A percentile compares a stretch with the other conserved stretches of the same genome.
Evolutionary conservation across 2,329 filamentous ascomycete species (phyloP).

Genomic region (Emergomyces orientalis): DNA sequence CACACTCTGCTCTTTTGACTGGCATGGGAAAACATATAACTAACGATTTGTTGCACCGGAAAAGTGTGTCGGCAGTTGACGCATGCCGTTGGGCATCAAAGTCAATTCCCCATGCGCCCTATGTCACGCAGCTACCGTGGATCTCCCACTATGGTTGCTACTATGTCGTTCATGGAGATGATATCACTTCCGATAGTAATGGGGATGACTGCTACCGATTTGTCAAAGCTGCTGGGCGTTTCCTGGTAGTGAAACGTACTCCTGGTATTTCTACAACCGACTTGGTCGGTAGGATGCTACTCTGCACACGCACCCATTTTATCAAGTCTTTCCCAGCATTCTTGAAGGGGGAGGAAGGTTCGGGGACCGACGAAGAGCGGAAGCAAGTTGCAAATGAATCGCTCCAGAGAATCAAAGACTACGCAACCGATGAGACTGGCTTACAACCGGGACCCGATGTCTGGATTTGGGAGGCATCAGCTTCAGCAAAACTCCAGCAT

Average conservation of each 20-base stretch:
- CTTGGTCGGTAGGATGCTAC: slow-evolving; percentile 92
- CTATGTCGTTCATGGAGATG: slow-evolving; percentile 93
- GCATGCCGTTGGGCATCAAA: slow-evolving; percentile 91
- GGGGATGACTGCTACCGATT: slow-evolving; percentile 97
- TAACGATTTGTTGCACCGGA: slow-evolving; percentile 7
- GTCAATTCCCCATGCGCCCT: slow-evolving; percentile 76
- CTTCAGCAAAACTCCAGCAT: slow-evolving; percentile 28
- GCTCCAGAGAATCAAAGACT: slow-evolving; percentile 67
- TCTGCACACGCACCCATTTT: slow-evolving; percentile 91
- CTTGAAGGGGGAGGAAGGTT: slow-evolving; percentile 63
- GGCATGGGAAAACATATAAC: slow-evolving; percentile 2
- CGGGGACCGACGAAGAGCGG: slow-evolving; percentile 59
- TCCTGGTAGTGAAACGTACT: slow-evolving; percentile 94
- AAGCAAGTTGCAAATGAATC: slow-evolving; percentile 57
- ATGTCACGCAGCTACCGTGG: slow-evolving; percentile 89
- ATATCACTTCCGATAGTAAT: slow-evolving; percentile 88
- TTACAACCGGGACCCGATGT: slow-evolving; percentile 70
- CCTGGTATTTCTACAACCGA: slow-evolving; percentile 96
- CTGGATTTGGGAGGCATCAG: slow-evolving; percentile 59
- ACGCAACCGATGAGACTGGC: slow-evolving; percentile 79
- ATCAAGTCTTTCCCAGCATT: slow-evolving; percentile 66
- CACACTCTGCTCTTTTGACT: background rate
- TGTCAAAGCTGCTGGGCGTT: slow-evolving; percentile 85
- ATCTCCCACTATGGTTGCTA: slow-evolving; percentile 91
- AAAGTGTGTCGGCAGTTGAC: slow-evolving; percentile 74